Evolutionary conservation across 176 grass and related monocot genomes (phyloP), one percentile per base, ranked within the genome.

Genomic region (Oryza officinalis): DNA sequence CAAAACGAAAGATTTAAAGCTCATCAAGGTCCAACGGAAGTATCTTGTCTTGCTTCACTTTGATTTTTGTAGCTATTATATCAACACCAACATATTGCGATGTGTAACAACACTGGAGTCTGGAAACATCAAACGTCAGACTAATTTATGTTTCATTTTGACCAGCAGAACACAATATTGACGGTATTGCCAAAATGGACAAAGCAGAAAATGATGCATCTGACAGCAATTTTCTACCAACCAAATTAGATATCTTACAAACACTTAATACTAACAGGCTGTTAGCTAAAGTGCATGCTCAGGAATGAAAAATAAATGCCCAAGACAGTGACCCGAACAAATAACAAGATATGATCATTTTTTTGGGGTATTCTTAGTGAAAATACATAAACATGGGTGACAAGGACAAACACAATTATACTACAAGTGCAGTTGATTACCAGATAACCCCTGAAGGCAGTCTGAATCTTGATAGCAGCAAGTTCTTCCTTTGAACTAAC

Each of bases 381-480:
- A 73, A 77, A 3, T 8, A 60, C 66, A 43, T 57, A 37, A 67
- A 85, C 28, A 82, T 11, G 66, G 17, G 23, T 41, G 66, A 27
- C 35, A 78, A 17, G 32, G 79, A 31, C 69, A 47, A 79, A 67
- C 13, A 49, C 20, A 82, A 90, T 50, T 47, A 35, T 25, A 27
- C 10, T 23, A 43, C 43, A 35, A 61, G 67, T 60, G 80, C 17
- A 74, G 75, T 50, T 75, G 25, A 49, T 80, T 89, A 99, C 96
- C 96, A 87, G 87, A 81, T 94, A 99, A 40, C 89, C 93, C 83
- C 96, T 88, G 81, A 95, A 96, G 61, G 74, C 84, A 13, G 96
- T 94, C 86, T 99, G 96, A 68, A 99, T 99, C 86, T 80, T 99
- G 83, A 89, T 77, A 43, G 93, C 87, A 6, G 96, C 91, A 17